These are phyloP conservation scores for Deinandra increscens DNA, from an alignment of 129 eudicot species.

Conservation along the genomic window DNA sequence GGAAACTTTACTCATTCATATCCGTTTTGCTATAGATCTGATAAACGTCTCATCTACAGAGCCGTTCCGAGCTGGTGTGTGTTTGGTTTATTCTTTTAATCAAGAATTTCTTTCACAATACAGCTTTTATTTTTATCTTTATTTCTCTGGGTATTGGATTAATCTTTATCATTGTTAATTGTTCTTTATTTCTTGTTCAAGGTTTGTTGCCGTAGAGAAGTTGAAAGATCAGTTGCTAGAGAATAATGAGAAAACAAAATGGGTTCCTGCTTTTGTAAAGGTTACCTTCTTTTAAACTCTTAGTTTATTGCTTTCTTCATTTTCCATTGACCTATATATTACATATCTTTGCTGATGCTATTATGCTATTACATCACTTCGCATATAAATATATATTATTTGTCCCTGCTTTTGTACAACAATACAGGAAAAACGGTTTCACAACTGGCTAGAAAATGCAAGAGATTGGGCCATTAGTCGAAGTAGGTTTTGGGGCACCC, in stretches of 20 bases:
- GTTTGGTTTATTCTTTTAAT: not conserved
- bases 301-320: not conserved
- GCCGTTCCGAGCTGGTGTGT: conserved; percentile 68
- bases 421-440: conserved; percentile 76
- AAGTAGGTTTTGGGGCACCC: conserved; percentile 93
- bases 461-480: conserved; percentile 85
- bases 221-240: conserved; percentile 73
- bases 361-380: not conserved
- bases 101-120: not conserved
- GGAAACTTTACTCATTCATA: conserved; percentile 62
- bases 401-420: conserved; percentile 13
- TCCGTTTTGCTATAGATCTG: conserved; percentile 28
- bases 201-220: conserved; percentile 85
- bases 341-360: conserved; percentile 18
- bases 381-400: not conserved
- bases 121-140: not conserved
- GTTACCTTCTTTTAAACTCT: not conserved
- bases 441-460: conserved; percentile 84
- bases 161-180: not conserved
- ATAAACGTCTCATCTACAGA: conserved; percentile 27
- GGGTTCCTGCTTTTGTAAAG: conserved; percentile 53
- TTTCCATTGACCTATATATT: not conserved
- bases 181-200: not conserved
- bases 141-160: not conserved
- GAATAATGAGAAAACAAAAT: conserved; percentile 65